These are phyloP conservation scores for Dalbergia cultrata DNA, from an alignment of 306 rosid species.

Conservation along the genomic window DNA sequence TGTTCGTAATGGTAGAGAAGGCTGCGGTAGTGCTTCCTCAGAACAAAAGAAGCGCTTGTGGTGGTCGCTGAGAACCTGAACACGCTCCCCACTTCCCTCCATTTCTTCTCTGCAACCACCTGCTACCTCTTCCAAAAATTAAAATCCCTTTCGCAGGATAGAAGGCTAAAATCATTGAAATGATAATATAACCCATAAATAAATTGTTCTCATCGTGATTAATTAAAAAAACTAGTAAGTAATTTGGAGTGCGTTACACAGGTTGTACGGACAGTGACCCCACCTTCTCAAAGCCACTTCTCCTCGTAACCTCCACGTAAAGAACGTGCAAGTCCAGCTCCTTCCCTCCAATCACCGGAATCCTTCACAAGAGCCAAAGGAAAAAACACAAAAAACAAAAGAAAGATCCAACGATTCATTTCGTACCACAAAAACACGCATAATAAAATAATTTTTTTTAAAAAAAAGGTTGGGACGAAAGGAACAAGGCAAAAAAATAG, in stretches of 20 bases:
- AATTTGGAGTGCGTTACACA: background rate
- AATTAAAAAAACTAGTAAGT: background rate
- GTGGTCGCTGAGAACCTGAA: constrained; percentile 90
- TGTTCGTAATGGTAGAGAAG: constrained; percentile 93
- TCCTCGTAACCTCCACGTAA: constrained; percentile 84
- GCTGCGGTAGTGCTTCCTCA: constrained; percentile 82
- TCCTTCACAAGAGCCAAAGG: constrained; percentile 55
- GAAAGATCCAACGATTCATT: constrained; percentile 7
- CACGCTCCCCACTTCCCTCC: constrained; percentile 95
- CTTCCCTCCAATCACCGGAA: constrained; percentile 98
- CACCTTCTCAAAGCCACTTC: constrained; percentile 96
- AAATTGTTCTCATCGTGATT: background rate
- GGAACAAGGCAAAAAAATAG: background rate
- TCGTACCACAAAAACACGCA: background rate
- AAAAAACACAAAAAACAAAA: background rate
- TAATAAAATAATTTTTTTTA: background rate
- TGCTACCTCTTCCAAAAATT: constrained; percentile 1
- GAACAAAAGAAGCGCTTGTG: constrained; percentile 92
- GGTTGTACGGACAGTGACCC: background rate
- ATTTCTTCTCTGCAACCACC: constrained; percentile 98
- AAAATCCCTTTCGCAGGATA: background rate
- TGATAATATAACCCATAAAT: background rate
- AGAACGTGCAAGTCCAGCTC: constrained; percentile 92
- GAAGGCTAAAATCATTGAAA: background rate
- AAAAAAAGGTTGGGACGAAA: background rate